Percentiles rank a stretch among this genome's conserved stretches.
Evolutionary conservation across 2,329 filamentous ascomycete species (phyloP).

Genomic region (Phyllosticta citriasiana): DNA sequence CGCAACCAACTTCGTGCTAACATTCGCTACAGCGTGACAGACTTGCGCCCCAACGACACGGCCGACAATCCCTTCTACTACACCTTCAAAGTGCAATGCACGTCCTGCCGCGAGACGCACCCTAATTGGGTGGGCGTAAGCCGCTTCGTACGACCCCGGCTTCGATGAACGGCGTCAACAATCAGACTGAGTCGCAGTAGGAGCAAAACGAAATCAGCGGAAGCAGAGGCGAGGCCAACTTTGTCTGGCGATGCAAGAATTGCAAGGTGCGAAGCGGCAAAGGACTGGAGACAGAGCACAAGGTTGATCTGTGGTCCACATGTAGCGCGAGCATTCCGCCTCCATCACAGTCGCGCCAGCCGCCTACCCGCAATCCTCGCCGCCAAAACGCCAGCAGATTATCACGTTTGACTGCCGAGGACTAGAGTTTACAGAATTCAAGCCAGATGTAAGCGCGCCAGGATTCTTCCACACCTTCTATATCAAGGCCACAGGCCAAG

Average conservation of each 20-base stretch:
- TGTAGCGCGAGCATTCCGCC: conserved; percentile 74
- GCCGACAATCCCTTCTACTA: conserved; percentile 83
- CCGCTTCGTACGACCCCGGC: conserved; percentile 60
- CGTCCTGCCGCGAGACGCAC: conserved; percentile 88
- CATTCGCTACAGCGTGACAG: conserved; percentile 65
- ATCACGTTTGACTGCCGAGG: conserved; percentile 91
- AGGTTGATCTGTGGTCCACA: background rate
- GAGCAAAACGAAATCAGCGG: conserved; percentile 86
- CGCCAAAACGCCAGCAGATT: conserved; percentile 66
- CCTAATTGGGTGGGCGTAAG: conserved; percentile 77
- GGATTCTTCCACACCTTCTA: background rate
- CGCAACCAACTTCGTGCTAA: background rate
- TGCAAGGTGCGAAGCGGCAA: conserved; percentile 59
- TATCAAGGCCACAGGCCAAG: too few species aligned
- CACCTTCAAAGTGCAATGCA: conserved; percentile 96
- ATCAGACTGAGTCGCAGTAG: conserved; percentile 34
- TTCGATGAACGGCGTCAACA: background rate
- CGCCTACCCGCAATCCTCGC: conserved; percentile 60
- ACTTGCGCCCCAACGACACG: conserved; percentile 76
- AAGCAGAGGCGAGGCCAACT: conserved; percentile 91
- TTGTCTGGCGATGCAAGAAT: conserved; percentile 99
- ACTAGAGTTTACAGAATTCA: conserved; percentile 84
- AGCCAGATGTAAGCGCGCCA: conserved; percentile 60
- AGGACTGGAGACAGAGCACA: background rate
- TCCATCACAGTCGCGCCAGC: conserved; percentile 66